Conservation (phyloP, 2,329 filamentous ascomycete genomes). For the Pestalotiopsis sp. region DNA sequence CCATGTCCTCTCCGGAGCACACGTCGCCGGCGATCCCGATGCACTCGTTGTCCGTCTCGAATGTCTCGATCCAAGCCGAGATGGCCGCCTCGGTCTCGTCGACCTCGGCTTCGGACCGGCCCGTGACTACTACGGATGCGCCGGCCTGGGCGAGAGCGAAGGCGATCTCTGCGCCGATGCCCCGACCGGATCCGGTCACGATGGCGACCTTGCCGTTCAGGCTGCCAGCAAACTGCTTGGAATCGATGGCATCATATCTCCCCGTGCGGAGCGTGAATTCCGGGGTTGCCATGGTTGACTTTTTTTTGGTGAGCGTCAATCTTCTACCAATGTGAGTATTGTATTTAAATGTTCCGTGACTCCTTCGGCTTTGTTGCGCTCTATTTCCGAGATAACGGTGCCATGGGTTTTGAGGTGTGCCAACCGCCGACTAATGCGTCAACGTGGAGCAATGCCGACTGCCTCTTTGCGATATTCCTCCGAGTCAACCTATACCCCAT, state of each 20-base stretch:
- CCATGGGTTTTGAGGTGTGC: too few species aligned
- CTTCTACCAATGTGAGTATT: background rate
- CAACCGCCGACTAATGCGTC: background rate
- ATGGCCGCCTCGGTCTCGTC: background rate
- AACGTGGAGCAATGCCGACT: background rate
- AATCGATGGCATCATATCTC: background rate
- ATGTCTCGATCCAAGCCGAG: background rate
- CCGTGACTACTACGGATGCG: background rate
- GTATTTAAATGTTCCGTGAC: too few species aligned
- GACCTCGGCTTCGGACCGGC: background rate
- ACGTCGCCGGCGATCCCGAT: slow-evolving; percentile 2
- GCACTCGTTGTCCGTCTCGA: background rate
- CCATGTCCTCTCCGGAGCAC: background rate
- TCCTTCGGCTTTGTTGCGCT: too few species aligned
- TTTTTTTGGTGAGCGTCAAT: background rate
- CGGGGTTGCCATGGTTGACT: background rate
- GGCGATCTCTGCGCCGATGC: slow-evolving; percentile 1
- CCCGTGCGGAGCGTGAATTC: background rate
- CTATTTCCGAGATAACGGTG: too few species aligned
- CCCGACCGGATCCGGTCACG: slow-evolving; percentile 4
- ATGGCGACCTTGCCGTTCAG: slow-evolving; percentile 1
- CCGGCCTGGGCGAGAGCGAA: background rate
- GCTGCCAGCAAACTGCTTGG: background rate
- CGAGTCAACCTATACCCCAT: background rate
- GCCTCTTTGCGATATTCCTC: background rate